Evolutionary conservation across 1,139 yeast species (phyloP).

Genomic region (Suhomyces choctaworum): DNA sequence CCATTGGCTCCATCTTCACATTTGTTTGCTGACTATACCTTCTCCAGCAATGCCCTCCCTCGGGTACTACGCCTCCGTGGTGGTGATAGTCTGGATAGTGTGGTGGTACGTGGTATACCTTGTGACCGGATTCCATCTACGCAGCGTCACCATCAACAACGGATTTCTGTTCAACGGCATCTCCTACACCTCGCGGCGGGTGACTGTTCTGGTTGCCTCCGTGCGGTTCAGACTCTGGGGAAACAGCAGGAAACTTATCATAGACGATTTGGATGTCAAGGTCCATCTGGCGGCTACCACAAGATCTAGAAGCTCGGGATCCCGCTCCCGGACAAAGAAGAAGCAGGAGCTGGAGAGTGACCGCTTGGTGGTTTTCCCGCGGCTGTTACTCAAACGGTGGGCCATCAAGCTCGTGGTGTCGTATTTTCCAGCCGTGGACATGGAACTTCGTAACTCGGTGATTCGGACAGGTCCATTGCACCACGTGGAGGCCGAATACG

Average conservation of each 20-base stretch:
- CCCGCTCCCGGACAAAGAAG: background rate
- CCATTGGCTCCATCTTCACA: too few relatives aligned
- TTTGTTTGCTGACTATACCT: too few relatives aligned
- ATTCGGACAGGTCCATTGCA: conserved; percentile 13
- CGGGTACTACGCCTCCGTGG: conserved; percentile 10
- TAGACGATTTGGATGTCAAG: conserved; percentile 12
- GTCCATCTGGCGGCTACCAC: background rate
- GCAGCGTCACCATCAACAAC: conserved; percentile 37
- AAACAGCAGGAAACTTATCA: conserved; percentile 33
- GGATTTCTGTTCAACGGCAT: conserved; percentile 43
- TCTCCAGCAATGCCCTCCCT: conserved; percentile 5
- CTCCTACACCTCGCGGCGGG: conserved; percentile 17
- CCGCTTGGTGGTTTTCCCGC: conserved; percentile 1
- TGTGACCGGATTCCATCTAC: conserved; percentile 36
- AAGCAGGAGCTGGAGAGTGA: background rate
- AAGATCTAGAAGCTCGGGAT: background rate
- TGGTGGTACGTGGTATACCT: conserved; percentile 32
- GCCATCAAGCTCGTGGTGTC: conserved; percentile 19
- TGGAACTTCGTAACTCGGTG: conserved; percentile 29
- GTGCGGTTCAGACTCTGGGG: conserved; percentile 45
- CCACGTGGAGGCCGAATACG: conserved; percentile 24
- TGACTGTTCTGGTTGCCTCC: conserved; percentile 23
- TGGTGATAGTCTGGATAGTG: conserved; percentile 22
- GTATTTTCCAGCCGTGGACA: conserved; percentile 28
- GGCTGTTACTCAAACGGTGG: conserved; percentile 5